Conservation (phyloP, 1,284 basidiomycete genomes). For the Trichosporon faecale region DNA sequence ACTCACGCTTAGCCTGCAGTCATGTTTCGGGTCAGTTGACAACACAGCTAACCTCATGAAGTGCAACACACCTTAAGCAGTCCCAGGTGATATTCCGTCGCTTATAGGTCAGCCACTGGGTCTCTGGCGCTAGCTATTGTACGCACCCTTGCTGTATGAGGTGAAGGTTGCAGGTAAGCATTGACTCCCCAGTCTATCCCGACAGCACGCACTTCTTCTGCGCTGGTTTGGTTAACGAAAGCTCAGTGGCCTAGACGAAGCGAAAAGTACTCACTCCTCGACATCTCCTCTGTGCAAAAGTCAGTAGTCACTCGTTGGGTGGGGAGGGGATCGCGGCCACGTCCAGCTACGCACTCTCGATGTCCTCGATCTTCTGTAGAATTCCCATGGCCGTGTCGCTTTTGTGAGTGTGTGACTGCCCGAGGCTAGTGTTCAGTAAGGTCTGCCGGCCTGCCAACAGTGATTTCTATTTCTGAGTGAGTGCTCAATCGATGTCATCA, state of each 20-base stretch:
- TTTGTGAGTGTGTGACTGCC: neutral
- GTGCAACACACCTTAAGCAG: slow-evolving; percentile 38
- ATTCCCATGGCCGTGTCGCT: slow-evolving; percentile 70
- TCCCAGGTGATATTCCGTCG: slow-evolving; percentile 81
- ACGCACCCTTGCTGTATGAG: slow-evolving; percentile 27
- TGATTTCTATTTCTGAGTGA: neutral
- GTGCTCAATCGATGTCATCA: neutral
- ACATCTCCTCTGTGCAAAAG: slow-evolving; percentile 78
- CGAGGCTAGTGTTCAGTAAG: neutral
- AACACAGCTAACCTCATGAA: no score
- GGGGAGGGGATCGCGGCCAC: neutral
- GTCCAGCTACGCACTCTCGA: slow-evolving; percentile 66
- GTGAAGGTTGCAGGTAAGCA: neutral
- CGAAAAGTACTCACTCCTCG: slow-evolving; percentile 65
- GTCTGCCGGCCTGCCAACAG: neutral
- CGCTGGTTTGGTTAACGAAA: slow-evolving; percentile 55
- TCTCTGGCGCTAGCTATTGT: neutral
- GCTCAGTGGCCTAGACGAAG: neutral
- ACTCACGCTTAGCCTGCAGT: slow-evolving; percentile 41
- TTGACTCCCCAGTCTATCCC: neutral
- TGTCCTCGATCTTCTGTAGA: slow-evolving; percentile 92
- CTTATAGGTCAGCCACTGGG: slow-evolving; percentile 53
- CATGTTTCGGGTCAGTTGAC: neutral
- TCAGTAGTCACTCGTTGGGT: neutral
- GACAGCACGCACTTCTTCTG: slow-evolving; percentile 69